A percentile compares a stretch with the other conserved stretches of the same genome.
Evolutionary conservation across 176 grass and related monocot genomes (phyloP).

Genomic region (Avena sativa): DNA sequence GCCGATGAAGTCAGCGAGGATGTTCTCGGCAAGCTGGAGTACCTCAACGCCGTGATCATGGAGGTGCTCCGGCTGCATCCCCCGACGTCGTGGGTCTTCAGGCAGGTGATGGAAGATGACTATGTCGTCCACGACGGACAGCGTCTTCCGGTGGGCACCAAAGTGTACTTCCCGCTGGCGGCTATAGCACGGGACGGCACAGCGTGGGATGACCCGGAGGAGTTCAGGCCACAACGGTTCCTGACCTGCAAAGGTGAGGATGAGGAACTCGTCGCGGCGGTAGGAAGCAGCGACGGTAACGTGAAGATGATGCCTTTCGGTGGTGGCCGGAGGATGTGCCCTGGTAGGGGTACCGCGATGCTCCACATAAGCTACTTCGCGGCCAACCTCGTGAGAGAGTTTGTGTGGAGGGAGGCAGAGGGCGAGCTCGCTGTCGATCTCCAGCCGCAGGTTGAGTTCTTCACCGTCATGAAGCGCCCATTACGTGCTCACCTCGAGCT

Average conservation of each 20-base stretch:
- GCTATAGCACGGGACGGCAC: neutral
- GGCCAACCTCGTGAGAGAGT: conserved; percentile 15
- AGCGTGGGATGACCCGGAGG: neutral
- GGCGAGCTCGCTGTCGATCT: neutral
- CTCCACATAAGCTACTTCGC: conserved; percentile 28
- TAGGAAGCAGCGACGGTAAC: neutral
- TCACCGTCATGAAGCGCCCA: conserved; percentile 6
- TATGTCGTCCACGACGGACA: neutral
- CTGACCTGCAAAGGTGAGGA: conserved; percentile 23
- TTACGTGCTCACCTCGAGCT: neutral
- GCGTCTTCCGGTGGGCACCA: neutral
- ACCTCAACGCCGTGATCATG: conserved; percentile 29
- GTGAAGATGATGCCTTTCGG: conserved; percentile 43
- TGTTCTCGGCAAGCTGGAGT: neutral
- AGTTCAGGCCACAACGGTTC: conserved; percentile 68
- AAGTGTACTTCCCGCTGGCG: conserved; percentile 20
- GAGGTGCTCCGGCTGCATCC: conserved; percentile 25
- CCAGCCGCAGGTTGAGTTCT: neutral
- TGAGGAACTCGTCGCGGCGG: neutral
- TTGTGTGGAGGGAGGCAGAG: neutral
- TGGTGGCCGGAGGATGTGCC: conserved; percentile 27
- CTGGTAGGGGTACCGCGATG: neutral
- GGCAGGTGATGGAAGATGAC: conserved; percentile 18
- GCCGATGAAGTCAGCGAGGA: neutral
- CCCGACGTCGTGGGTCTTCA: neutral